A percentile compares a stretch with the other conserved stretches of the same genome.
Evolutionary conservation across 345 rosid species (phyloP).

Genomic region (Aethionema arabicum): DNA sequence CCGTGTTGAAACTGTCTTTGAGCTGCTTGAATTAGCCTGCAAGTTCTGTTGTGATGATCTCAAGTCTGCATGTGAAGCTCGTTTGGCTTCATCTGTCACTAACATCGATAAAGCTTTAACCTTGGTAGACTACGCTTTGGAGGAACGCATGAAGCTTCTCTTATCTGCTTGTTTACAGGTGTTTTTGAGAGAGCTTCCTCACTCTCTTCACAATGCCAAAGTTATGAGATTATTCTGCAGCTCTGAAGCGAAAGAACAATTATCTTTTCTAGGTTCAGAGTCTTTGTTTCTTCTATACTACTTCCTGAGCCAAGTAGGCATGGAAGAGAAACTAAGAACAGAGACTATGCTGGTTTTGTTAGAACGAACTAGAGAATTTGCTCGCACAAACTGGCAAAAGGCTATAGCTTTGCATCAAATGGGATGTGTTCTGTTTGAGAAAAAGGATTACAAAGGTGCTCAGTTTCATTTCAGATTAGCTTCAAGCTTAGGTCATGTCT

Average conservation of each 20-base stretch:
- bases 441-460: conserved; percentile 59
- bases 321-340: conserved; percentile 57
- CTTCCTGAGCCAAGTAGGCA: conserved; percentile 77
- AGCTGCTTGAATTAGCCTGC: conserved; percentile 72
- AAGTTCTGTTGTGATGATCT: conserved; percentile 88
- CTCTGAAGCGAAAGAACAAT: conserved; percentile 56
- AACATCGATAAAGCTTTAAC: conserved; percentile 58
- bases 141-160: conserved; percentile 64
- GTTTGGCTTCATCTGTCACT: conserved; percentile 62
- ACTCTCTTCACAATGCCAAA: conserved; percentile 45
- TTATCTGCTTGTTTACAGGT: conserved; percentile 88
- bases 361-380: conserved; percentile 67
- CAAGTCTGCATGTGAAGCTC: conserved; percentile 71
- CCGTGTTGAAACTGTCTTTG: conserved; percentile 61
- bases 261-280: conserved; percentile 51
- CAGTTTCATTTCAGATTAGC: conserved; percentile 65
- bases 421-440: conserved; percentile 70
- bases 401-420: conserved; percentile 75
- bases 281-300: conserved; percentile 76
- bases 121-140: conserved; percentile 72
- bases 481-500: conserved; percentile 70
- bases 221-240: conserved; percentile 62
- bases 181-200: conserved; percentile 73
- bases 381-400: conserved; percentile 67
- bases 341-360: conserved; percentile 50